A percentile compares a stretch with the other conserved stretches of the same genome.
Conservation (phyloP, 805 yeast genomes). For the Candida pseudofarinosa region DNA sequence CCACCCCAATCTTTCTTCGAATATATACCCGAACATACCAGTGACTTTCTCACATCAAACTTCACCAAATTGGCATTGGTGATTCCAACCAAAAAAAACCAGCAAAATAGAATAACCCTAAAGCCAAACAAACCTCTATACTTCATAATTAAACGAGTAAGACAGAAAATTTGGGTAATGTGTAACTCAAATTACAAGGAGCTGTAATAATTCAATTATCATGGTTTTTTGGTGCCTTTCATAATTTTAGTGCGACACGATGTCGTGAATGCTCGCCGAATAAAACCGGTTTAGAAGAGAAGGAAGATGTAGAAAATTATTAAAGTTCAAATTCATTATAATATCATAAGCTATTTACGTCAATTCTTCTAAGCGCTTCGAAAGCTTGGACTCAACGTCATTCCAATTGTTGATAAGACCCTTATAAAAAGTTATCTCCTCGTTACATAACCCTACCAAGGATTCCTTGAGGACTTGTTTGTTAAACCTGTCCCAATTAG, state of each 20-base stretch:
- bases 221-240: not conserved
- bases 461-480: conserved; percentile 71
- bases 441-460: conserved; percentile 68
- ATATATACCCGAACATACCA: conserved; percentile 88
- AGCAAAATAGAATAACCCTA: not conserved
- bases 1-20: conserved; percentile 88
- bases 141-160: not conserved
- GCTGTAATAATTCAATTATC: not conserved
- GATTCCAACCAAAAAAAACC: not conserved
- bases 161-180: not conserved
- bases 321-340: not conserved
- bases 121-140: not conserved
- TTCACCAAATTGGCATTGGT: conserved; percentile 22
- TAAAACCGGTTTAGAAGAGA: no score
- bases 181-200: not conserved
- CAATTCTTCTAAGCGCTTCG: conserved; percentile 22
- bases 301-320: no score
- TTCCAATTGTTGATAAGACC: conserved; percentile 70
- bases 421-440: conserved; percentile 69
- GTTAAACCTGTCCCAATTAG: conserved; percentile 75
- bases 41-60: conserved; percentile 47
- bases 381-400: conserved; percentile 40
- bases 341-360: conserved; percentile 4
- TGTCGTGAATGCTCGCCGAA: not conserved
- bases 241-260: not conserved